Evolutionary conservation across 2,329 filamentous ascomycete genomes (phyloP).

Genomic region (Pseudocercospora crystallina): DNA sequence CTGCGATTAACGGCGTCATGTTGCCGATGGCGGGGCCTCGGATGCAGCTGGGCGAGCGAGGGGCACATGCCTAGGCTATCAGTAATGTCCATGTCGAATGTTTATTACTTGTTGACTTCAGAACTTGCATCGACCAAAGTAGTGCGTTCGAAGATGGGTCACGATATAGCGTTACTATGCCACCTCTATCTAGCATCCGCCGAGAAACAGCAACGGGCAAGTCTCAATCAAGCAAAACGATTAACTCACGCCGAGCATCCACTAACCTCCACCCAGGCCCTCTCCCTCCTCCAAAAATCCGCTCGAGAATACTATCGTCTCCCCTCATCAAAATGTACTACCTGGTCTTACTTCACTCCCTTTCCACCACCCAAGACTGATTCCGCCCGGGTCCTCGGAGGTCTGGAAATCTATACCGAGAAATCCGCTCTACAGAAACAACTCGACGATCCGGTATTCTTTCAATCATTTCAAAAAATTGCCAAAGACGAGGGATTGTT

Average conservation of each 20-base stretch:
- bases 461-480: slow-evolving; percentile 27
- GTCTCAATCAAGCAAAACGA: not conserved
- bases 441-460: slow-evolving; percentile 28
- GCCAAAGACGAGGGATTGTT: slow-evolving; percentile 24
- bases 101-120: no score
- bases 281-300: slow-evolving; percentile 23
- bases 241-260: not conserved
- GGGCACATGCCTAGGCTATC: no score
- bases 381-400: slow-evolving; percentile 18
- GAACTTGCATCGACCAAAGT: no score
- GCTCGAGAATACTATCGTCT: slow-evolving; percentile 29
- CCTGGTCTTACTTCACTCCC: slow-evolving; percentile 17
- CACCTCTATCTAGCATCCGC: slow-evolving; percentile 25
- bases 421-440: slow-evolving; percentile 27
- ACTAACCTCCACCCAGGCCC: slow-evolving; percentile 21
- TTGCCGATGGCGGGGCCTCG: no score
- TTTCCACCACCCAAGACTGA: slow-evolving; percentile 13
- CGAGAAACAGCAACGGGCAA: slow-evolving; percentile 25
- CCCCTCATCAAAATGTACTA: slow-evolving; percentile 22
- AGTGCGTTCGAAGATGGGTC: no score
- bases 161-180: slow-evolving; percentile 26
- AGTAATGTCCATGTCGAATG: no score
- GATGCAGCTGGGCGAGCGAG: no score
- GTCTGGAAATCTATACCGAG: slow-evolving; percentile 29
- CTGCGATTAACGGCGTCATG: no score